Base-by-base conservation (phyloP, 225 moss, liverwort and hornwort genomes). In the Ulota crispa region DNA sequence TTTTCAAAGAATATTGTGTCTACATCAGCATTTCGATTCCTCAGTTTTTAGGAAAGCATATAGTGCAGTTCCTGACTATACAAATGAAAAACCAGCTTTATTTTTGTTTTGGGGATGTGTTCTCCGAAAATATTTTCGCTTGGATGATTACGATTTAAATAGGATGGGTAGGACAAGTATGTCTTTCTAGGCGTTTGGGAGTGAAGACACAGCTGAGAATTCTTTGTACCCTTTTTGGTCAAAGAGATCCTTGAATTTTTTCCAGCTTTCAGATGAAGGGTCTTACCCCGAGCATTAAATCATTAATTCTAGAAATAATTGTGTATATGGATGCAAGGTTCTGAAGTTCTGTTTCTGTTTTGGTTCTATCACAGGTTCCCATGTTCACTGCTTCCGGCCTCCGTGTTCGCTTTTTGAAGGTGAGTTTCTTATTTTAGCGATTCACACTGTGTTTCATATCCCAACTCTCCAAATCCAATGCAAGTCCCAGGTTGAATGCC, bases 301-400 rank as follows among this genome's bases (percentile, higher is more conserved):
- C 13, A 8, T 59, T 64, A 45, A 6, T 66, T 26, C 0, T n/a
- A 43, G 67, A 56, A 15, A 73, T 61, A 24, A 42, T 63, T 18
- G 31, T 53, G 18, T 9, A 9, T 15, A 23, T 41, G 30, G 37
- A 57, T 31, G 56, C 63, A 56, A 28, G 26, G 66, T 65, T 64
- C 30, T 82, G 30, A 68, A 59, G 42, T 60, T 69, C 5, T 43
- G n/a, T 42, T 66, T 41, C 34, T 15, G 23, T 60, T 70, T 23
- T 45, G 45, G 45, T 14, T 26, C 69, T 64, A 30, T 67, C 56
- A 30, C 87, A 93, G 94, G 94, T 96, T 70, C 96, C 96, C 34
- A 96, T 96, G 94, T 94, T 96, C 79, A 96, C 96, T 68, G 93
- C 93, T 68, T 96, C 94, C 68, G 93, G 96, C 76, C 83, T 96